Evolutionary conservation across 768 basidiomycete genomes (phyloP).

Genomic region (Porphyrellus cyaneotinctus): DNA sequence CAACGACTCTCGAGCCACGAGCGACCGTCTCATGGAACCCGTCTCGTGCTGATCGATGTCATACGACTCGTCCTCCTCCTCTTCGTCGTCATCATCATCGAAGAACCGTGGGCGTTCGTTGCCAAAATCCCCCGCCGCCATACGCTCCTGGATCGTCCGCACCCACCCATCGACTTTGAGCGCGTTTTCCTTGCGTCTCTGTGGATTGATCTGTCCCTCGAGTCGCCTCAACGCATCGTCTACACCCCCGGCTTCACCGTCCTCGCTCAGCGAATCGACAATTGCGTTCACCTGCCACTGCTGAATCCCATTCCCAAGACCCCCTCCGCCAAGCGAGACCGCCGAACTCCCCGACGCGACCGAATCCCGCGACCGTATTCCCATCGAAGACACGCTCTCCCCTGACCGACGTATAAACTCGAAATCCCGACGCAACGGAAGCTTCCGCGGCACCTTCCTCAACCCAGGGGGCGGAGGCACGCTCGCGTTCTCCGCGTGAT

Average conservation of each 20-base stretch:
- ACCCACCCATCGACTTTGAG: slow-evolving; percentile 84
- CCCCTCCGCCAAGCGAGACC: slow-evolving; percentile 37
- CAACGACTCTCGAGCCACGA: slow-evolving; percentile 5
- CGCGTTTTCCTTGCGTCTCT: slow-evolving; percentile 64
- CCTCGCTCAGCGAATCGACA: slow-evolving; percentile 68
- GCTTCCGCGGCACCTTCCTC: slow-evolving; percentile 49
- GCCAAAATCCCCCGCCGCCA: slow-evolving; percentile 60
- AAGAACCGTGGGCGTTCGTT: slow-evolving; percentile 58
- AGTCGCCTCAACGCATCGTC: slow-evolving; percentile 77
- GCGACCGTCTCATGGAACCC: slow-evolving; percentile 17
- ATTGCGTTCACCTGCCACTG: slow-evolving; percentile 82
- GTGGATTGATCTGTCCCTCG: slow-evolving; percentile 81
- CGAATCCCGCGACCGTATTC: slow-evolving; percentile 60
- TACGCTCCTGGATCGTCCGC: slow-evolving; percentile 61
- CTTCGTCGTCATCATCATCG: slow-evolving; percentile 41
- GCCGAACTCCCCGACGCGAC: slow-evolving; percentile 43
- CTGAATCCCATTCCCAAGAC: slow-evolving; percentile 45
- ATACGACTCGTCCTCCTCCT: slow-evolving; percentile 34
- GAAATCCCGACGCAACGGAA: slow-evolving; percentile 76
- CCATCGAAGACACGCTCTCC: slow-evolving; percentile 75
- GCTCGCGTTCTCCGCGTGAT: slow-evolving; percentile 30
- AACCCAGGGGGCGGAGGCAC: slow-evolving; percentile 50
- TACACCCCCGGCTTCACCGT: slow-evolving; percentile 74
- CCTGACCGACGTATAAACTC: slow-evolving; percentile 73
- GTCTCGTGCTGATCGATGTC: slow-evolving; percentile 33